phyloP scores from a whole-genome alignment of 2,329 filamentous ascomycete genomes.

The Trichoderma atrobrunneum region DNA sequence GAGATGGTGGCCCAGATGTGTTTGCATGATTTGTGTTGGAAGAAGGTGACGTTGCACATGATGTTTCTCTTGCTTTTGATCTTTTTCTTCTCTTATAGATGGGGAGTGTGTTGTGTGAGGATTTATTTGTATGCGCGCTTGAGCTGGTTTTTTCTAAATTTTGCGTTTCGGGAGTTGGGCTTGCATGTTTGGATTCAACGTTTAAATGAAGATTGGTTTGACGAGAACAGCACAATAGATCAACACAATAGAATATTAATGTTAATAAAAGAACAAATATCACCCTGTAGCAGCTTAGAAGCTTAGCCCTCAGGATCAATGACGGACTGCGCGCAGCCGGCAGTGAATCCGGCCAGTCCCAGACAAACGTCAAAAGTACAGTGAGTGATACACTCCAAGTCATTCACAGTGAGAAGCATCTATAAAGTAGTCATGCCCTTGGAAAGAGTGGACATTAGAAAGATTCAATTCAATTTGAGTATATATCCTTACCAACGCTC shows the following conservation, averaged over 20 bases:
- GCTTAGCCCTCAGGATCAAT: background rate
- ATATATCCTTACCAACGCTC: background rate
- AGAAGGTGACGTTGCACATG: constrained; percentile 50
- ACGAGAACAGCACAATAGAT: background rate
- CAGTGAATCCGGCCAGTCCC: background rate
- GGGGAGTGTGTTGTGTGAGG: background rate
- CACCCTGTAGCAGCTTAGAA: background rate
- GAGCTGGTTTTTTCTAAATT: background rate
- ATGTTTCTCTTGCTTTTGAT: background rate
- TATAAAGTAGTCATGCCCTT: background rate
- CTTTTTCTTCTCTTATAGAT: background rate
- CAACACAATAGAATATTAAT: background rate
- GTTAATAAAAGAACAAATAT: background rate
- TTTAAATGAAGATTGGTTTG: background rate
- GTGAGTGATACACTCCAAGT: background rate
- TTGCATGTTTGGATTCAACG: background rate
- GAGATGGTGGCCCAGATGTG: constrained; percentile 53
- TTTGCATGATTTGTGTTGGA: constrained; percentile 47
- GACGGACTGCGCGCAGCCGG: background rate
- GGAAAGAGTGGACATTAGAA: background rate
- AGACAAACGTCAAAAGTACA: background rate
- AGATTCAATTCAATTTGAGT: background rate
- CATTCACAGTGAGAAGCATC: background rate
- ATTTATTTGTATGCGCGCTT: background rate
- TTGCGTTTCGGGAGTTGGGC: background rate